A percentile compares a stretch with the other conserved stretches of the same genome.
Evolutionary conservation across 148 eudicot genomes (phyloP).

Genomic region (Heliosperma pusillum): DNA sequence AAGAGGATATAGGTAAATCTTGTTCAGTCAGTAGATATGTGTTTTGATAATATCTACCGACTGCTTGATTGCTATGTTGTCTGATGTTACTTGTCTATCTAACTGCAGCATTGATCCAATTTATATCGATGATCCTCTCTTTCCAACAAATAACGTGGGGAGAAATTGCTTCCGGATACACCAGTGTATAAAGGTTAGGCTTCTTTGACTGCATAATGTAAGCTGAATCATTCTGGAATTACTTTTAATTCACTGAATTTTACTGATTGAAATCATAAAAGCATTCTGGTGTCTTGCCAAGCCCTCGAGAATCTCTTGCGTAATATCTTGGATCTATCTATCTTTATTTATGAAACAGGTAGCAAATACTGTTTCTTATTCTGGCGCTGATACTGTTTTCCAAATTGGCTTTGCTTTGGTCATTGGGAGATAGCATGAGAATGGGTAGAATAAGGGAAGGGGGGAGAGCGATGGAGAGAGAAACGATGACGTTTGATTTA

Average conservation of each 20-base stretch:
- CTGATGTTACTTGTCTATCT: constrained; percentile 15
- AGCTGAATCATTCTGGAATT: not conserved
- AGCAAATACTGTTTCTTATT: not conserved
- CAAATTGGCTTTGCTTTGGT: not conserved
- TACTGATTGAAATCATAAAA: not conserved
- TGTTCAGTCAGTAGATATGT: constrained; percentile 4
- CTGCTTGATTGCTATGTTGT: constrained; percentile 7
- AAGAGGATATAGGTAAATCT: constrained; percentile 72
- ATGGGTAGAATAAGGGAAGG: not conserved
- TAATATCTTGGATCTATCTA: not conserved
- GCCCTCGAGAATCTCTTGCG: not conserved
- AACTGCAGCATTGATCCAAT: constrained; percentile 88
- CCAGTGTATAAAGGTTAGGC: constrained; percentile 87
- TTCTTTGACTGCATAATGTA: not conserved
- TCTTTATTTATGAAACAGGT: not conserved
- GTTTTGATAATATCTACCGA: constrained; percentile 10
- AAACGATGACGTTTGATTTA: not conserved
- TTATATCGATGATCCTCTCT: constrained; percentile 92
- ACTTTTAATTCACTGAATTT: not conserved
- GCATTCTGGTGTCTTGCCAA: not conserved
- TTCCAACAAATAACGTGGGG: constrained; percentile 89
- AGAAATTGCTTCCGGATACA: constrained; percentile 95
- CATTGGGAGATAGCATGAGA: not conserved
- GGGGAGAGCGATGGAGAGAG: not conserved
- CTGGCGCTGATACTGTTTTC: not conserved